Base-by-base conservation (phyloP, 2,329 filamentous ascomycete genomes). In the Cercospora sojina region DNA sequence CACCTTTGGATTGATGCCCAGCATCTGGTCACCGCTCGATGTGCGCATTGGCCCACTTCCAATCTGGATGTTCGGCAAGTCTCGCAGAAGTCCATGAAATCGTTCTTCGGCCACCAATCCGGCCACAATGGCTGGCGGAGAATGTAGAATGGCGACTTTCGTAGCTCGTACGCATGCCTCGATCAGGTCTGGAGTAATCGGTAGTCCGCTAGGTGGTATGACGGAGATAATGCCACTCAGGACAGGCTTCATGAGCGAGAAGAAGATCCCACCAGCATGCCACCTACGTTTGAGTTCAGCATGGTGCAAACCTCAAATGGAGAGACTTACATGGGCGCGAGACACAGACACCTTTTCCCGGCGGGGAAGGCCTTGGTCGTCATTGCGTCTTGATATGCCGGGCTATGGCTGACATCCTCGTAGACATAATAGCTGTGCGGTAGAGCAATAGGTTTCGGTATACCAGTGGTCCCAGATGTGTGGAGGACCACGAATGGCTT, bases 391-490 rank as follows among this genome's bases (percentile, higher is more conserved):
- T 12, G 13, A 64, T 58, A 31, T 5, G 18, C n/a, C 12, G n/a
- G 25, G 13, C 6, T 3, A n/a, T 51, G 62, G 31, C 43, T 64
- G 9, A 41, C 10, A n/a, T 58, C 35, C 53, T 64, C 62, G 25
- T 49, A 59, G 6, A 47, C 55, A 31, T 64, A 59, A 41, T 64
- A 64, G 13, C 35, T 62, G 38, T 70, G 67, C 13, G 32, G 58
- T 5, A 65, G 43, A 1, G 25, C 13, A 20, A 70, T 58, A 2
- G 58, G 25, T 29, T 70, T 70, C 1, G 67, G 69, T n/a, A 53
- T 41, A 2, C 67, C 69, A 31, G 67, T 70, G 13, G 66, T 65
- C 5, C 69, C 69, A 12, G 58, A 64, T 10, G 67, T 70, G 53
- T 70, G 69, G 3, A 70, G 60, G 5, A 66, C 38, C 9, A 67